Percentiles rank a stretch among this genome's conserved stretches.
These are phyloP conservation scores for Withania somnifera DNA, from an alignment of 305 asterid species.

Conservation along the genomic window DNA sequence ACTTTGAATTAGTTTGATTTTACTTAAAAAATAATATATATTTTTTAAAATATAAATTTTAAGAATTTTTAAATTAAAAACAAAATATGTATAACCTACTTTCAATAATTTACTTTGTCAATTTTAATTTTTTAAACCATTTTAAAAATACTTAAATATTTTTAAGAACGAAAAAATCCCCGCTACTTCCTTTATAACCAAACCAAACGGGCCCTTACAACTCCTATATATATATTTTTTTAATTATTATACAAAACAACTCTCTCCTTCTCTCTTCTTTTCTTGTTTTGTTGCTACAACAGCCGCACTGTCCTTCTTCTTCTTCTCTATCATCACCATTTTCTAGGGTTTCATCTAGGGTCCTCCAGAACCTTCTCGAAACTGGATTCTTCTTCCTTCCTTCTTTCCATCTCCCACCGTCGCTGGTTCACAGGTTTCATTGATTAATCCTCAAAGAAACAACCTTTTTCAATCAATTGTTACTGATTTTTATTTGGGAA, in stretches of 20 bases:
- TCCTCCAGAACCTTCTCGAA: background rate
- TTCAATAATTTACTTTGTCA: too few relatives aligned
- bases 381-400: conserved; percentile 44
- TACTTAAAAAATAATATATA: too few relatives aligned
- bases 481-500: background rate
- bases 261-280: conserved; percentile 6
- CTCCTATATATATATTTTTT: too few relatives aligned
- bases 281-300: conserved; percentile 14
- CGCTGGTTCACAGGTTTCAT: conserved; percentile 58
- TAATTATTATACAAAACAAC: background rate
- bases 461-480: conserved; percentile 8
- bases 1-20: too few relatives aligned
- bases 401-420: conserved; percentile 28
- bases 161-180: too few relatives aligned
- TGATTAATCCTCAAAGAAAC: conserved; percentile 34
- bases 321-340: background rate
- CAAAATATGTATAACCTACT: too few relatives aligned
- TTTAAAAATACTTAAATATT: too few relatives aligned
- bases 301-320: conserved; percentile 15
- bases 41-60: too few relatives aligned
- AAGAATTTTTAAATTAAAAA: too few relatives aligned
- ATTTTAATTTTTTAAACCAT: too few relatives aligned
- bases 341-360: conserved; percentile 15
- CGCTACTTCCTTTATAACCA: too few relatives aligned
- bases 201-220: too few relatives aligned